Conservation (phyloP, 441 rosid genomes). For the Adansonia grandidieri region DNA sequence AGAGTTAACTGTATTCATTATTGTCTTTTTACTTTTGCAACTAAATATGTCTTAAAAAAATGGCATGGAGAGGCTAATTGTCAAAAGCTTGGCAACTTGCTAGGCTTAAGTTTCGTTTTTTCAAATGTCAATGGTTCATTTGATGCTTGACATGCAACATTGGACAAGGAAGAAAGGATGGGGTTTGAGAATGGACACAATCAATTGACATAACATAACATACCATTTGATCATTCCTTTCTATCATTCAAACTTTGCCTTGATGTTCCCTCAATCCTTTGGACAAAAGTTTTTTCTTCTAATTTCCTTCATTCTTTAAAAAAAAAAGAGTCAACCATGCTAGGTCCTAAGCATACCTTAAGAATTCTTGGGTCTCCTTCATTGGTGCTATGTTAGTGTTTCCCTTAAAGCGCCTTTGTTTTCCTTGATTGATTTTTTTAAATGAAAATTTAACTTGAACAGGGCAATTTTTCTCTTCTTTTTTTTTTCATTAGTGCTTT, state of each 20-base stretch:
- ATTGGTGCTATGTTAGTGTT: neutral
- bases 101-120: neutral
- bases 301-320: neutral
- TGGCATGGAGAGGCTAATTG: neutral
- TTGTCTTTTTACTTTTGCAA: neutral
- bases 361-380: neutral
- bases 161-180: neutral
- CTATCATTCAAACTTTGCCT: neutral
- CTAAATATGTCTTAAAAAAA: neutral
- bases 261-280: neutral
- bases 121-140: neutral
- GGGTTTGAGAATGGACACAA: neutral
- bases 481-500: neutral
- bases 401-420: neutral
- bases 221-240: neutral
- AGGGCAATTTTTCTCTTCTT: neutral
- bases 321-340: neutral
- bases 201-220: neutral
- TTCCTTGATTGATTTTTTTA: neutral
- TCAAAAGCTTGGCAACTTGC: neutral
- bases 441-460: neutral
- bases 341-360: neutral
- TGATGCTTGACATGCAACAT: neutral
- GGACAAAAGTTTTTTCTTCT: neutral
- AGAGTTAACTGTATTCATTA: neutral